Conservation (phyloP, 1,284 basidiomycete genomes). For the Leccinum subrobustum region DNA sequence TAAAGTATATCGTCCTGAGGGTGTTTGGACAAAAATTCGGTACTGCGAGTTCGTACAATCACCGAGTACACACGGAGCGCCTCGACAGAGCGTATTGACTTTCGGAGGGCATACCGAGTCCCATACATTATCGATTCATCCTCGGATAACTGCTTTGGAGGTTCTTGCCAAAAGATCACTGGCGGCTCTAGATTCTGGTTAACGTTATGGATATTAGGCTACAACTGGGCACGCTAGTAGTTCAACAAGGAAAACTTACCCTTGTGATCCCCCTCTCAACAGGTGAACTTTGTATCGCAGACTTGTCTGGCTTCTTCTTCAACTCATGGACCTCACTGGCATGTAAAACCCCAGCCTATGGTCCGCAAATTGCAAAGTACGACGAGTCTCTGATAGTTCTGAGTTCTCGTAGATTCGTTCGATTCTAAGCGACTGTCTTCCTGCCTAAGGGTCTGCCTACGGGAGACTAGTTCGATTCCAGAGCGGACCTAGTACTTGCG, state of each 20-base stretch:
- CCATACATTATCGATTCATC: no score
- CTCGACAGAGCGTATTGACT: background rate
- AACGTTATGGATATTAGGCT: background rate
- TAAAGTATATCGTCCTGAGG: background rate
- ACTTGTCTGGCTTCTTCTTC: background rate
- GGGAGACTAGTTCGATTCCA: background rate
- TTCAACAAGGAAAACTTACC: background rate
- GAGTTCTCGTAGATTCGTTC: background rate
- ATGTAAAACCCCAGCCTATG: no score
- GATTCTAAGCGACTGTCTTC: background rate
- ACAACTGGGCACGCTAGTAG: background rate
- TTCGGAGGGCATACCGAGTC: no score
- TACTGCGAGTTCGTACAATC: background rate
- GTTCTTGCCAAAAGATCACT: background rate
- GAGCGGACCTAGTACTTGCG: no score
- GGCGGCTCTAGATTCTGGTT: background rate
- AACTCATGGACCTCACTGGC: no score
- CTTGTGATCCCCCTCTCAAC: background rate
- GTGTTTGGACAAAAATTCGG: background rate
- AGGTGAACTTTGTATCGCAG: background rate
- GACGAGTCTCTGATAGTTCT: background rate
- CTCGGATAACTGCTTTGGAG: no score
- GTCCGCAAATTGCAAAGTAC: no score
- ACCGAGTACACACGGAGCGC: background rate
- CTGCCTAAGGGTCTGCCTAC: no score